phyloP scores from a whole-genome alignment of 192 early-diverging fungal genomes.

The Coemansia sp. region DNA sequence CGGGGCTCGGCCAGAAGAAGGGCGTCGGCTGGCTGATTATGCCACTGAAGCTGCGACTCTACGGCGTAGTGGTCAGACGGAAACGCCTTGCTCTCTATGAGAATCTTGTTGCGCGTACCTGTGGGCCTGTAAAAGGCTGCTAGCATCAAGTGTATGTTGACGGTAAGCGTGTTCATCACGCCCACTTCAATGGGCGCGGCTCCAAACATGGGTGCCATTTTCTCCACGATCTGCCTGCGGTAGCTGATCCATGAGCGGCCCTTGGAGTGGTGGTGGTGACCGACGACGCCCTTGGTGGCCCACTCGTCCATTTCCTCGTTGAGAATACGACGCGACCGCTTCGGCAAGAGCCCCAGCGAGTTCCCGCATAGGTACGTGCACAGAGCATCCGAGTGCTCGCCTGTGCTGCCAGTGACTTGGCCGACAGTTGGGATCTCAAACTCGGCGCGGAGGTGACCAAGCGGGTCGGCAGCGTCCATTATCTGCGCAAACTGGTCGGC shows the following conservation, averaged over 20 bases:
- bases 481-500: constrained; percentile 57
- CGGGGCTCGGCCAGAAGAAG: constrained; percentile 79
- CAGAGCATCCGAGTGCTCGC: constrained; percentile 20
- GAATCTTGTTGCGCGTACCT: constrained; percentile 70
- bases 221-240: constrained; percentile 74
- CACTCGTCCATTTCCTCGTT: constrained; percentile 91
- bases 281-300: constrained; percentile 82
- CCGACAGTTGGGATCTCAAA: constrained; percentile 69
- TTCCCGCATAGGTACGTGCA: constrained; percentile 92
- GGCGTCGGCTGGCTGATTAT: constrained; percentile 69
- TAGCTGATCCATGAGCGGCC: constrained; percentile 85
- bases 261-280: constrained; percentile 84
- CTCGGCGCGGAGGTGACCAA: constrained; percentile 64
- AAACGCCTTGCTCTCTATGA: constrained; percentile 93
- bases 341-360: constrained; percentile 89
- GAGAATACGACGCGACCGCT: constrained; percentile 64
- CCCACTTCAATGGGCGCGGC: constrained; percentile 68
- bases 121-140: constrained; percentile 94
- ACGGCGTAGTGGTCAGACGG: constrained; percentile 96
- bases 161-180: constrained; percentile 91
- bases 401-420: constrained; percentile 43
- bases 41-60: constrained; percentile 85
- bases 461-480: constrained; percentile 67
- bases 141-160: constrained; percentile 89
- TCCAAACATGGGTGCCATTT: constrained; percentile 82